phyloP scores from a whole-genome alignment of 2,329 filamentous ascomycete genomes.

The Curvularia lunata region DNA sequence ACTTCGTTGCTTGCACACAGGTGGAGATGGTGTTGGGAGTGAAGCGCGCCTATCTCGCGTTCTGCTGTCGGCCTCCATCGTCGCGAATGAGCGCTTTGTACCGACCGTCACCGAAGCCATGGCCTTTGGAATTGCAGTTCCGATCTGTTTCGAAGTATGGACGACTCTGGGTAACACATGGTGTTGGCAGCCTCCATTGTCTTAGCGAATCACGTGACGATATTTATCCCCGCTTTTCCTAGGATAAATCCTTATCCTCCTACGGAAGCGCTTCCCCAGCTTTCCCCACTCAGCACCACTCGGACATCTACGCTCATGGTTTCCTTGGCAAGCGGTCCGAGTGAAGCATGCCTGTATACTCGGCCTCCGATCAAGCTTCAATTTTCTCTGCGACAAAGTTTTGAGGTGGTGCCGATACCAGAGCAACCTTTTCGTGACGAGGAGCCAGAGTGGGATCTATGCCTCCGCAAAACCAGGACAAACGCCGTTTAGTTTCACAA shows the following conservation, averaged over 20 bases:
- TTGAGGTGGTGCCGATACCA: background rate
- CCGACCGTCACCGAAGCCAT: constrained; percentile 39
- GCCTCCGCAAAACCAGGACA: constrained; percentile 28
- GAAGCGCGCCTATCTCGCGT: constrained; percentile 20
- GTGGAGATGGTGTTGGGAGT: constrained; percentile 20
- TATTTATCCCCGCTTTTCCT: constrained; percentile 6
- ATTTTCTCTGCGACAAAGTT: constrained; percentile 1
- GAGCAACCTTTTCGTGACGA: background rate
- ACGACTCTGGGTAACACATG: constrained; percentile 12
- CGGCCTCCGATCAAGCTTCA: background rate
- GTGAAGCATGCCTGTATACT: constrained; percentile 3
- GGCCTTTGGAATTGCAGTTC: constrained; percentile 7
- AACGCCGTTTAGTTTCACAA: constrained; percentile 25
- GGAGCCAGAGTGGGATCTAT: constrained; percentile 15
- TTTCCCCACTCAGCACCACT: constrained; percentile 9
- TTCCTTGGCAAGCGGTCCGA: constrained; percentile 3
- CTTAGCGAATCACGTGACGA: constrained; percentile 17
- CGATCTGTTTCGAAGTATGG: constrained; percentile 8
- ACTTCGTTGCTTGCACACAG: constrained; percentile 19
- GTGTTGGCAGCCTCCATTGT: constrained; percentile 7
- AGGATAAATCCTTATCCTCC: constrained; percentile 20
- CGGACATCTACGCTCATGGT: constrained; percentile 7
- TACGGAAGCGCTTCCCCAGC: constrained; percentile 15
- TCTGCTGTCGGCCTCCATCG: constrained; percentile 28
- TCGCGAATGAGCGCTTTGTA: constrained; percentile 39